A percentile compares a stretch with the other conserved stretches of the same genome.
Conservation (phyloP, 1,284 basidiomycete species). For the Testicularia cyperi region DNA sequence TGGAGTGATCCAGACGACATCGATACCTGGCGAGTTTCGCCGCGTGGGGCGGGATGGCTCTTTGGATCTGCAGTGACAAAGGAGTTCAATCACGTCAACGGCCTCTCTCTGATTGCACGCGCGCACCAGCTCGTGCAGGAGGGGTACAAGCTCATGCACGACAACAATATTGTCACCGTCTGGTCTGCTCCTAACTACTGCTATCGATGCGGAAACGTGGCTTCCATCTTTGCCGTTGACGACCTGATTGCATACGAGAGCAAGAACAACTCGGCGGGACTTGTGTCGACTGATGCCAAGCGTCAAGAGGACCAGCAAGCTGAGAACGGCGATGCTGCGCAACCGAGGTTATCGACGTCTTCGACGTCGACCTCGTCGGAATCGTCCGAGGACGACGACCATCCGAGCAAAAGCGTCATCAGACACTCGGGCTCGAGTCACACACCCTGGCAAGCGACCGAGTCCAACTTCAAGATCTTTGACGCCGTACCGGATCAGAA, state of each 20-base stretch:
- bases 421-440: not conserved
- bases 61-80: constrained; percentile 97
- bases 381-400: too few species aligned
- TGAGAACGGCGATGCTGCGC: not conserved
- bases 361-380: not conserved
- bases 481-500: constrained; percentile 54
- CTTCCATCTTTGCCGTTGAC: constrained; percentile 89
- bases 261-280: constrained; percentile 62
- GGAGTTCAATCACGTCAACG: constrained; percentile 87
- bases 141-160: constrained; percentile 91
- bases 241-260: constrained; percentile 35
- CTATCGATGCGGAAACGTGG: constrained; percentile 95
- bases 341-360: not conserved
- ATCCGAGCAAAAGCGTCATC: not conserved
- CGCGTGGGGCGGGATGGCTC: constrained; percentile 95
- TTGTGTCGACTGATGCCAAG: constrained; percentile 88
- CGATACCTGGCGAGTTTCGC: constrained; percentile 97
- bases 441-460: constrained; percentile 19
- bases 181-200: constrained; percentile 99
- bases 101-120: constrained; percentile 93
- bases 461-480: constrained; percentile 62
- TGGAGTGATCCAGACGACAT: constrained; percentile 99
- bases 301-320: constrained; percentile 62
- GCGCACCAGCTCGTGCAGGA: constrained; percentile 99
- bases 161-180: constrained; percentile 92